phyloP scores from a whole-genome alignment of 305 asterid species.

The Ajuga reptans region DNA sequence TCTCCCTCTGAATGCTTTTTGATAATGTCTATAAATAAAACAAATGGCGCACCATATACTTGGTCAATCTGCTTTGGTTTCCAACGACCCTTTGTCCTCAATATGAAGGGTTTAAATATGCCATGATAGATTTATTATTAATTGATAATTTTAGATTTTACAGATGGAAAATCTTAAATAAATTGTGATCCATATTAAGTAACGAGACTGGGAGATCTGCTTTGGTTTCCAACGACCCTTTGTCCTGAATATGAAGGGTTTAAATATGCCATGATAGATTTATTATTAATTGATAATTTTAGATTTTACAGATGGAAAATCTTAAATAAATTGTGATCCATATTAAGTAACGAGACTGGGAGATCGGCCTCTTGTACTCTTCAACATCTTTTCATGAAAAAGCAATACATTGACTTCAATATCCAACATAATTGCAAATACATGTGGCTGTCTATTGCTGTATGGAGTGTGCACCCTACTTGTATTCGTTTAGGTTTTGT shows the following conservation, averaged over 20 bases:
- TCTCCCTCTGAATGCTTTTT: constrained; percentile 6
- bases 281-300: not conserved
- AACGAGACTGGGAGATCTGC: not conserved
- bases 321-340: not conserved
- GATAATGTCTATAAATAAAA: not conserved
- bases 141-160: not conserved
- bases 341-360: not conserved
- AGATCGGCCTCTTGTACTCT: not conserved
- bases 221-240: not conserved
- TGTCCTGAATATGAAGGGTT: not conserved
- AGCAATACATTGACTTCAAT: not conserved
- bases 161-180: not conserved
- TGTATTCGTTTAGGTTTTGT: not conserved
- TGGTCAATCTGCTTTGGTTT: not conserved
- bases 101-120: not conserved
- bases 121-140: not conserved
- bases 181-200: not conserved
- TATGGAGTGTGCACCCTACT: not conserved
- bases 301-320: not conserved
- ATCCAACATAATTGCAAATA: not conserved
- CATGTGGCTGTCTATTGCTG: not conserved
- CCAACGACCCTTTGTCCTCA: not conserved
- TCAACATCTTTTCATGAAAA: not conserved
- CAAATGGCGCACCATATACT: not conserved
- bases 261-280: not conserved